Base-by-base conservation (phyloP, 108 stramenopile species). In the Asterionellopsis glacialis region DNA sequence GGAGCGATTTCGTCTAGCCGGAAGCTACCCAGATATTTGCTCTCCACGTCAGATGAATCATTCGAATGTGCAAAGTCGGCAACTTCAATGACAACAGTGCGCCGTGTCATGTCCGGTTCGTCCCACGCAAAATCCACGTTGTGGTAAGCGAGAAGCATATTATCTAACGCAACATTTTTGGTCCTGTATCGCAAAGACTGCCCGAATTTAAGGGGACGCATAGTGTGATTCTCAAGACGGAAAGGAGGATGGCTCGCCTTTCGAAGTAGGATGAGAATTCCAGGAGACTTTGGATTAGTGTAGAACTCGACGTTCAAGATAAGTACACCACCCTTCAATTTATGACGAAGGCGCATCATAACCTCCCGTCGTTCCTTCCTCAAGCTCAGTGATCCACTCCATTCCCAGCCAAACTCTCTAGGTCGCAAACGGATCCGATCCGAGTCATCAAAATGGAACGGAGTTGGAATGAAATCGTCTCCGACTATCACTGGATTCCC, bases 391-490 rank as follows among this genome's bases (percentile, higher is more conserved):
- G 55, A 55, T 26, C 85, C 85, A 19, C 76, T 77, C 77, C 78
- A 86, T 9, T 47, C 25, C 80, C 81, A 86, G 13, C 79, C 85
- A 59, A 76, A 78, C 45, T 82, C 82, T 40, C 74, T 87, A 22
- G 82, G 82, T 26, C 85, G 67, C 38, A 87, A 65, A 11, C 75
- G 67, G 23, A 87, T 69, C 15, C 64, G 55, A 19, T 67, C 55
- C n/a, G 69, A 68, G 47, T 83, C 85, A 27, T 87, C 77, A 65
- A 87, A 79, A 49, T 87, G 85, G 25, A 82, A 80, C 12, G 82
- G 79, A 26, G 73, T 57, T 24, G 73, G 74, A 9, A 16, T 19
- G 15, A 55, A 41, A 27, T 66, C 64, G 1, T 62, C 74, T 45
- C 64, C 19, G 1, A 82, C 61, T 15, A 70, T 25, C n/a, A 74